Conservation (phyloP, 495 filamentous ascomycete species). For the Arthonia radiata region DNA sequence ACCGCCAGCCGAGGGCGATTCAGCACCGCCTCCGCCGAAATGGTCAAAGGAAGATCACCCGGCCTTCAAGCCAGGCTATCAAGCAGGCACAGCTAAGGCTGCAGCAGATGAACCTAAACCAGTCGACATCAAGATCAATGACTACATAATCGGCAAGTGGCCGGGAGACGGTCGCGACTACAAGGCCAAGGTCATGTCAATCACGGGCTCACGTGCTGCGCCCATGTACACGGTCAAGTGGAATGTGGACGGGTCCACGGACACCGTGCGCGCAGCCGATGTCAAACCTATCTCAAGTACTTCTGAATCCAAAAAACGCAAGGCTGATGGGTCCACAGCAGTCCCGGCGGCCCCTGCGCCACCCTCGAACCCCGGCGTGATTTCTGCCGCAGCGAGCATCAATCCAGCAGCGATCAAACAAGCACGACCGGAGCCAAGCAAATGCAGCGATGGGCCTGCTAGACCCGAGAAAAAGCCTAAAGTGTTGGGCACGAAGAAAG, state of each 20-base stretch:
- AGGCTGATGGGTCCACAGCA: constrained; percentile 57
- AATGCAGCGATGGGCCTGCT: constrained; percentile 37
- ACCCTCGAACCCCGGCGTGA: constrained; percentile 32
- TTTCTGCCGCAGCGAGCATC: constrained; percentile 69
- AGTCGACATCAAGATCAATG: constrained; percentile 48
- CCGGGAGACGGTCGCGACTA: constrained; percentile 81
- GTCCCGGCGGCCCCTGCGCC: constrained; percentile 5
- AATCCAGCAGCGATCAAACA: constrained; percentile 53
- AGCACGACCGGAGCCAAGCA: constrained; percentile 38
- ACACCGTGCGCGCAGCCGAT: constrained; percentile 64
- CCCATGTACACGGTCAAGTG: constrained; percentile 89
- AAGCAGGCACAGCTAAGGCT: constrained; percentile 16
- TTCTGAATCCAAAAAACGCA: constrained; percentile 52
- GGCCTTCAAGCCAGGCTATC: constrained; percentile 31
- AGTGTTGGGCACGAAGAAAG: constrained; percentile 76
- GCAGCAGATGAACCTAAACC: constrained; percentile 22
- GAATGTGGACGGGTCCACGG: constrained; percentile 66
- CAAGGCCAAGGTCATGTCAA: constrained; percentile 74
- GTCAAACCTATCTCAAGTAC: constrained; percentile 45
- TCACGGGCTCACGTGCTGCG: constrained; percentile 66
- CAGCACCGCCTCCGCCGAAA: constrained; percentile 27
- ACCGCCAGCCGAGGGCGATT: constrained; percentile 15
- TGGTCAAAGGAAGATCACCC: constrained; percentile 53
- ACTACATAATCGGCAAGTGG: constrained; percentile 76
- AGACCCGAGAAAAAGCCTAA: constrained; percentile 40